Percentiles rank a stretch among this genome's conserved stretches.
Conservation (phyloP, 345 rosid genomes). For the Melastoma malabathricum region DNA sequence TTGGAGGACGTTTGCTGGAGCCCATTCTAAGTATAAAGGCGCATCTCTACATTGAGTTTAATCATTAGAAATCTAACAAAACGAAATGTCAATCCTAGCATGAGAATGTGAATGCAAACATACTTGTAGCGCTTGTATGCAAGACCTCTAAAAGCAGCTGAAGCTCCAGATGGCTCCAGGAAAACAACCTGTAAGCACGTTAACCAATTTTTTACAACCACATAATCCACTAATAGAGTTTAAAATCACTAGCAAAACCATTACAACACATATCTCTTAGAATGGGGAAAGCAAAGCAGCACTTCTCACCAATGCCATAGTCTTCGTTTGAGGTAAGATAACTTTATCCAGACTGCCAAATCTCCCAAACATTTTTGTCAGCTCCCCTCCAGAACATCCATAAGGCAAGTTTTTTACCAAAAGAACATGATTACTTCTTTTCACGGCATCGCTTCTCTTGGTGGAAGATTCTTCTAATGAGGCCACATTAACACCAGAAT, state of each 20-base stretch:
- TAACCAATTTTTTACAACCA: no score
- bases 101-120: slow-evolving; percentile 11
- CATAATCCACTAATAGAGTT: no score
- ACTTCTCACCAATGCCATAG: slow-evolving; percentile 66
- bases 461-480: slow-evolving; percentile 60
- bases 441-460: slow-evolving; percentile 40
- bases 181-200: slow-evolving; percentile 49
- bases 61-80: not conserved
- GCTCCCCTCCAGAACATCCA: slow-evolving; percentile 74
- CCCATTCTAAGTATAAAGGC: slow-evolving; percentile 93
- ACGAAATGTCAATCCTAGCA: not conserved
- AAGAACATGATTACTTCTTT: slow-evolving; percentile 76
- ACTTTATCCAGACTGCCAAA: slow-evolving; percentile 77
- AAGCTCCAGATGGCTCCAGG: slow-evolving; percentile 82
- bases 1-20: slow-evolving; percentile 59
- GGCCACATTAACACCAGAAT: slow-evolving; percentile 67
- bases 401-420: slow-evolving; percentile 84
- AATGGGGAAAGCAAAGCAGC: not conserved
- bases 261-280: not conserved
- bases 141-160: slow-evolving; percentile 74
- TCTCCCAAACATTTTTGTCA: slow-evolving; percentile 68
- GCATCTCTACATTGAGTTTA: slow-evolving; percentile 49
- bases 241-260: not conserved
- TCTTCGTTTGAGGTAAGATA: slow-evolving; percentile 77
- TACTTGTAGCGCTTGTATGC: slow-evolving; percentile 89